Evolutionary conservation across 2,329 filamentous ascomycete species (phyloP), one percentile per base, ranked within the genome.

Genomic region (Aspergillus sp.): DNA sequence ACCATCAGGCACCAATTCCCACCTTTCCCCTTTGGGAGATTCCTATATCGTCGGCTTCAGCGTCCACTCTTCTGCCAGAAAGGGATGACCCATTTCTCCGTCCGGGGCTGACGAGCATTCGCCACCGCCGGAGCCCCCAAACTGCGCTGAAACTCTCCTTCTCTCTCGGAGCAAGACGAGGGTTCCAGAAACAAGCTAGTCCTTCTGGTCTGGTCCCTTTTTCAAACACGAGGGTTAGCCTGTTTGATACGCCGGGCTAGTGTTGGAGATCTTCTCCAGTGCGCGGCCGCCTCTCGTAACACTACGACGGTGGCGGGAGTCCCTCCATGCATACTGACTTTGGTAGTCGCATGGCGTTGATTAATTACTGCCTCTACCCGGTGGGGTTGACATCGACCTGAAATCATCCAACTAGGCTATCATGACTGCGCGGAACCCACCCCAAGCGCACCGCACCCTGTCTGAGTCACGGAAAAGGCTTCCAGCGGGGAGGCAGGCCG

Each of bases 131-230:
- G n/a, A 49, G 20, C 16, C 22, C 22, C n/a, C n/a, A n/a, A 45
- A 55, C 49, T 42, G 14, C 43, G 11, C 8, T 51, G 49, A 47
- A 52, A 47, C 53, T 22, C 22, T 22, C 22, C 22, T 22, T 22
- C 5, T 22, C 22, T 22, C 22, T 6, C 22, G 22, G 22, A 22
- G 22, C 22, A 4, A 22, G 22, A 22, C 22, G 22, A 22, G 22
- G 22, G 22, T 60, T 60, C 59, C 57, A 60, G 59, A 60, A 59
- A 46, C 47, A 26, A 50, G 22, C 57, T 56, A 58, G 53, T 22
- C 22, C 32, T 13, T 30, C 42, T 51, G 47, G 44, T 43, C 24
- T 17, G 30, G 38, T 30, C 22, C 8, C 26, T 22, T 22, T 22
- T 22, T 22, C 22, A 22, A 30, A 30, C 26, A 30, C 26, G 26